Percentiles rank a stretch among this genome's conserved stretches.
These are phyloP conservation scores for Phlyctochytrium bullatum DNA, from an alignment of 192 early-diverging fungal species.

Conservation along the genomic window DNA sequence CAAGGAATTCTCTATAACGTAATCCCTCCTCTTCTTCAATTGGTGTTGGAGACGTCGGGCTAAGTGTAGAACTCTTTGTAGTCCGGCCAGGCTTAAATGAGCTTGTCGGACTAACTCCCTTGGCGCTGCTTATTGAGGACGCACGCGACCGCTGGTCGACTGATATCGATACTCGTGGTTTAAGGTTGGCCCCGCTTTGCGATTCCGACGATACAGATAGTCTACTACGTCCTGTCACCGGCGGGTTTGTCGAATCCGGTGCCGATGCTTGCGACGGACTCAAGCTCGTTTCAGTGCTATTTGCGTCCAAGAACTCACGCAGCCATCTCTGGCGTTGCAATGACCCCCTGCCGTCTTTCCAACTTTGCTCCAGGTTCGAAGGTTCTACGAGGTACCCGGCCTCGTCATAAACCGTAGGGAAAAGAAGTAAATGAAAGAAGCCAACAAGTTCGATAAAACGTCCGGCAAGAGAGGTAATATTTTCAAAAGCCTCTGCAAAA, in stretches of 20 bases:
- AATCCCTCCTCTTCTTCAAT: too few species aligned
- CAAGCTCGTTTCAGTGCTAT: not conserved
- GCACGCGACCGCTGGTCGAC: too few species aligned
- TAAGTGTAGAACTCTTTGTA: too few species aligned
- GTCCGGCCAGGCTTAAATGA: too few species aligned
- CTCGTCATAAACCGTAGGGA: conserved; percentile 71
- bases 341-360: conserved; percentile 17
- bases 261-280: not conserved
- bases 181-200: too few species aligned
- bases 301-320: conserved; percentile 19
- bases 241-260: not conserved
- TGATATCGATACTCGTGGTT: too few species aligned
- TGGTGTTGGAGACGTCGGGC: too few species aligned
- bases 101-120: too few species aligned
- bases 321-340: conserved; percentile 21
- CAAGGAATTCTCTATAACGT: too few species aligned
- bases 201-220: too few species aligned
- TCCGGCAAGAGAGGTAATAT: conserved; percentile 4
- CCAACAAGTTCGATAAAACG: conserved; percentile 42
- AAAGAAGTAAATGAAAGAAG: conserved; percentile 60
- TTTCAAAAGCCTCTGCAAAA: conserved; percentile 36
- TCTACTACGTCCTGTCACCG: not conserved
- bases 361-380: conserved; percentile 14
- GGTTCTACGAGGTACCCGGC: conserved; percentile 26
- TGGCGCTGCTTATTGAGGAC: too few species aligned